phyloP scores from a whole-genome alignment of 257 asterid genomes.

The Nicotiana noctiflora region DNA sequence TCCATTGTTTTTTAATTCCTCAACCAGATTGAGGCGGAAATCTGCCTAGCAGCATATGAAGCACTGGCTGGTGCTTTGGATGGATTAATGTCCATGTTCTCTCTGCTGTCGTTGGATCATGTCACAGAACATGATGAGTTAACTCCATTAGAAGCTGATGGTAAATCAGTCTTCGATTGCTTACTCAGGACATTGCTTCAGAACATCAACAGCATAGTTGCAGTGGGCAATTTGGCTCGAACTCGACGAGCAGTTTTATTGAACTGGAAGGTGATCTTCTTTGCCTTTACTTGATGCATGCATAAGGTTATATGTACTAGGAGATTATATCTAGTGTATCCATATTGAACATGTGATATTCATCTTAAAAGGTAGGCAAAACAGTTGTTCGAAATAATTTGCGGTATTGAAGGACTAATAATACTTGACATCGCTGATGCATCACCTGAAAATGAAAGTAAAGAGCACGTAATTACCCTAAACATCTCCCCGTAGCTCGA shows the following conservation, averaged over 20 bases:
- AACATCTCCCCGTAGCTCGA: neutral
- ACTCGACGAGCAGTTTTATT: constrained; percentile 74
- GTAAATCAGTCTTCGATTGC: constrained; percentile 42
- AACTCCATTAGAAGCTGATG: constrained; percentile 29
- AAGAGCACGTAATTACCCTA: neutral
- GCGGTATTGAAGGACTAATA: neutral
- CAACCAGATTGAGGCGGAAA: constrained; percentile 69
- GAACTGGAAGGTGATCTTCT: constrained; percentile 64
- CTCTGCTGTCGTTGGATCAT: constrained; percentile 48
- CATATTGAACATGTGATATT: neutral
- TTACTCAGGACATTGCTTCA: constrained; percentile 50
- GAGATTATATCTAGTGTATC: constrained; percentile 2
- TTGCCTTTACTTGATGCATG: constrained; percentile 15
- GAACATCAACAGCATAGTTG: constrained; percentile 50
- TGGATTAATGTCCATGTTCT: constrained; percentile 37
- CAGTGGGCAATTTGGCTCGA: constrained; percentile 54
- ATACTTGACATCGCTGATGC: neutral
- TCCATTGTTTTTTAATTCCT: neutral
- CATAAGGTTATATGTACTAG: neutral
- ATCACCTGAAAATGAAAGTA: neutral
- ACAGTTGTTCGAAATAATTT: neutral
- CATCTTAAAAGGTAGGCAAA: neutral
- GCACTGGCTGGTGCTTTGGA: constrained; percentile 59
- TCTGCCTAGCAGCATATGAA: constrained; percentile 71
- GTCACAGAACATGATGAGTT: constrained; percentile 24